Percentiles rank a stretch among this genome's conserved stretches.
These are phyloP conservation scores for Solanum megistacrolobum DNA, from an alignment of 257 asterid genomes.

Conservation along the genomic window DNA sequence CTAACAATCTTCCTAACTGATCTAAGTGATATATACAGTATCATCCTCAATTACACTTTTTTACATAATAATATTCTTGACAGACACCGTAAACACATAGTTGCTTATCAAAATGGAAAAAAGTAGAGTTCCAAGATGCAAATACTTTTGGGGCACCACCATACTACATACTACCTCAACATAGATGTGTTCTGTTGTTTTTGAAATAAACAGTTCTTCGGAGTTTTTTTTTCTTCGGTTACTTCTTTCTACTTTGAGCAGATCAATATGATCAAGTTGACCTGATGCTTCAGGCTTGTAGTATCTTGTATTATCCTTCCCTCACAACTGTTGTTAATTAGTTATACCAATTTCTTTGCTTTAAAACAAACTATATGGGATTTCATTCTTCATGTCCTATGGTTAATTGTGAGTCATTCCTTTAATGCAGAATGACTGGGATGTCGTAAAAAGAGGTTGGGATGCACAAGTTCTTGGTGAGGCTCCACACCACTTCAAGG, in stretches of 20 bases:
- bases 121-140: background rate
- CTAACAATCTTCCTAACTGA: background rate
- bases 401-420: background rate
- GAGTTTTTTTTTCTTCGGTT: background rate
- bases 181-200: background rate
- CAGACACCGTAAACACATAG: background rate
- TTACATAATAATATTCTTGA: background rate
- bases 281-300: background rate
- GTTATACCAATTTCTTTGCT: background rate
- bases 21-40: background rate
- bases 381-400: background rate
- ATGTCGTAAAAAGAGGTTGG: constrained; percentile 89
- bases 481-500: constrained; percentile 80
- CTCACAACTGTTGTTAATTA: background rate
- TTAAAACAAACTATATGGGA: background rate
- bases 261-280: background rate
- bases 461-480: constrained; percentile 98
- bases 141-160: background rate
- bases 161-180: background rate
- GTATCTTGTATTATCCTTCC: background rate
- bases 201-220: background rate
- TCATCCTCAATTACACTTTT: background rate
- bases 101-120: background rate
- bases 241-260: background rate
- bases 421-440: constrained; percentile 79